Conservation (phyloP, 495 filamentous ascomycete genomes). For the Endocarpon pusillum region DNA sequence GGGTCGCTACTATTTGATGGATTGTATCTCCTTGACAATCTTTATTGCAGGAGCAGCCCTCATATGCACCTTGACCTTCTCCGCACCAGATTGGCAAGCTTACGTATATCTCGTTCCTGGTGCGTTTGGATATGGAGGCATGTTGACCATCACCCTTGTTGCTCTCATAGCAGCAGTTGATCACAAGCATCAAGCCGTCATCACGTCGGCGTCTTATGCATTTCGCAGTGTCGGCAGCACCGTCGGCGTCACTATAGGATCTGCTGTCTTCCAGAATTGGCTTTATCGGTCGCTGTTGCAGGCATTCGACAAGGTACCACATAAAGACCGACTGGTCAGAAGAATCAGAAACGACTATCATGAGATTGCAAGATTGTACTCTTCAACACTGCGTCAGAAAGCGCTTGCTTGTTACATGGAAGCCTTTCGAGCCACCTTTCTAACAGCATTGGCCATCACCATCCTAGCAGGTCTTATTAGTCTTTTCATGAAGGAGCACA, state of each 20-base stretch:
- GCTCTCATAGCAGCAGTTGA: slow-evolving; percentile 68
- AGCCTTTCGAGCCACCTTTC: slow-evolving; percentile 59
- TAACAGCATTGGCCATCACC: slow-evolving; percentile 43
- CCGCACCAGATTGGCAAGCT: slow-evolving; percentile 41
- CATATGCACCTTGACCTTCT: slow-evolving; percentile 36
- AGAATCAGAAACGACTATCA: too few relatives aligned
- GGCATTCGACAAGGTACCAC: too few relatives aligned
- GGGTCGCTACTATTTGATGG: slow-evolving; percentile 51
- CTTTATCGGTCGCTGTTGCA: too few relatives aligned
- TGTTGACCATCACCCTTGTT: slow-evolving; percentile 64
- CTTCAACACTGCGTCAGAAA: too few relatives aligned
- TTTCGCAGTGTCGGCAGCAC: slow-evolving; percentile 71
- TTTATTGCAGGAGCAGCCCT: slow-evolving; percentile 31
- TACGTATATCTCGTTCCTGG: slow-evolving; percentile 51
- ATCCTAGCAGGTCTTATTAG: slow-evolving; percentile 40
- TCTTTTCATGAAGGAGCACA: slow-evolving; percentile 62
- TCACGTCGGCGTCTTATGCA: slow-evolving; percentile 69
- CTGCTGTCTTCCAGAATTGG: slow-evolving; percentile 76
- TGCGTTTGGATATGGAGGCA: slow-evolving; percentile 58
- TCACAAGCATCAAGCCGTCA: slow-evolving; percentile 67
- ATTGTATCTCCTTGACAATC: slow-evolving; percentile 32
- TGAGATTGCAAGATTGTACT: too few relatives aligned
- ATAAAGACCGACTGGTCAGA: too few relatives aligned
- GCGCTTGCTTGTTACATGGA: too few relatives aligned
- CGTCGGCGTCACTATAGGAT: slow-evolving; percentile 64